phyloP scores from a whole-genome alignment of 192 early-diverging fungal species.

The Podila verticillata region DNA sequence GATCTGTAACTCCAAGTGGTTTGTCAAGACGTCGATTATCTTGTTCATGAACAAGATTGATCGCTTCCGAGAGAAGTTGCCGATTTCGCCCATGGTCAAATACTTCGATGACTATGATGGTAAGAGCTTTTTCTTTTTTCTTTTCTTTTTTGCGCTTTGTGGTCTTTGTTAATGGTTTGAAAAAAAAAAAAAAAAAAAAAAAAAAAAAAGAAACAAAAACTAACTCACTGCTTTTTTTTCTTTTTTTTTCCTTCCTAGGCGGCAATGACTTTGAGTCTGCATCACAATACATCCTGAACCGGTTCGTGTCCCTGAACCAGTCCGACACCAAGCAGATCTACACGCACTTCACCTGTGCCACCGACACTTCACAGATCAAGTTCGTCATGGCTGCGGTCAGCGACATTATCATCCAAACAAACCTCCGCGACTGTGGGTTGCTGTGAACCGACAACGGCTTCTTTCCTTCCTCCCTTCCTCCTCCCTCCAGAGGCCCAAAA shows the following conservation, averaged over 20 bases:
- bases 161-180: background rate
- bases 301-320: conserved; percentile 81
- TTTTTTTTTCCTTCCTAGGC: background rate
- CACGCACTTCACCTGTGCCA: conserved; percentile 88
- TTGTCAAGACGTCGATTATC: conserved; percentile 96
- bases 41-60: conserved; percentile 99
- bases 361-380: conserved; percentile 83
- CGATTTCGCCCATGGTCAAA: conserved; percentile 79
- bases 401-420: conserved; percentile 86
- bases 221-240: background rate
- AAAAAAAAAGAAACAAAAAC: background rate
- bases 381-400: conserved; percentile 90
- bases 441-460: conserved; percentile 45
- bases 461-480: no score
- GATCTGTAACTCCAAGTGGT: conserved; percentile 98
- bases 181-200: background rate
- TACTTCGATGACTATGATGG: conserved; percentile 91
- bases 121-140: conserved; percentile 3
- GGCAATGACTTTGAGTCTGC: conserved; percentile 76
- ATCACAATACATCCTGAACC: conserved; percentile 79
- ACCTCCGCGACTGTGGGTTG: conserved; percentile 78
- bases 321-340: conserved; percentile 84
- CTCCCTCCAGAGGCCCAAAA: no score
- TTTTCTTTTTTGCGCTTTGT: background rate
- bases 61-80: conserved; percentile 91